These are phyloP conservation scores for Nissolia schottii DNA, from an alignment of 306 rosid genomes.

Conservation along the genomic window DNA sequence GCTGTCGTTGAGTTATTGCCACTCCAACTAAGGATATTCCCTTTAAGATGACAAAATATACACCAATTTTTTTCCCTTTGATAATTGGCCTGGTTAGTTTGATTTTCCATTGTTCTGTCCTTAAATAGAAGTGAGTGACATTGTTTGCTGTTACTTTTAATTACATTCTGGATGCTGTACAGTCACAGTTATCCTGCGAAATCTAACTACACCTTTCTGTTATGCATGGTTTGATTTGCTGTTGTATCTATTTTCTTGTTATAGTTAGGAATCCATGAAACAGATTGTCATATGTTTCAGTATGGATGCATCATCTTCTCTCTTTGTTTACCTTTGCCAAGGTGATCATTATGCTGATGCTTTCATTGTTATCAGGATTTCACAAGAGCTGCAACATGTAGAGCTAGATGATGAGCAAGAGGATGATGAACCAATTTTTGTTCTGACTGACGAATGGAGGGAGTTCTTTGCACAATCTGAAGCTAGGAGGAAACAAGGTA, in stretches of 20 bases:
- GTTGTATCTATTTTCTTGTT: background rate
- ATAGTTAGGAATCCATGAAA: background rate
- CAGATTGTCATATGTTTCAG: background rate
- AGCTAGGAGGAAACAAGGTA: slow-evolving; percentile 63
- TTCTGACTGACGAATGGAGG: slow-evolving; percentile 76
- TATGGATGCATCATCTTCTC: background rate
- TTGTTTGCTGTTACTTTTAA: background rate
- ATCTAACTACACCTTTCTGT: background rate
- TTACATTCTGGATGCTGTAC: background rate
- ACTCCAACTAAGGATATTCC: background rate
- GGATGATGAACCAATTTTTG: slow-evolving; percentile 64
- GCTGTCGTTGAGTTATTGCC: background rate
- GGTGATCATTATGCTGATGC: background rate
- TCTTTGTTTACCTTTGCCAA: background rate
- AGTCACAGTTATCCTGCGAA: background rate
- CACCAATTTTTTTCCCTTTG: background rate
- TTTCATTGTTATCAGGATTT: slow-evolving; percentile 35
- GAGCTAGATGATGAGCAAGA: slow-evolving; percentile 48
- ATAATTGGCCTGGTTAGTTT: background rate
- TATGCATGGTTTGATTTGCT: background rate
- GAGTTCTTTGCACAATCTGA: slow-evolving; percentile 77
- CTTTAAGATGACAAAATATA: background rate
- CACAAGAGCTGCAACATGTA: slow-evolving; percentile 37
- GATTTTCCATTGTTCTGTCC: background rate
- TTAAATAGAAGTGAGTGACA: background rate